Percentiles rank a stretch among this genome's conserved stretches.
phyloP scores from a whole-genome alignment of 495 filamentous ascomycete species.

The Astrocystis sublimbata region DNA sequence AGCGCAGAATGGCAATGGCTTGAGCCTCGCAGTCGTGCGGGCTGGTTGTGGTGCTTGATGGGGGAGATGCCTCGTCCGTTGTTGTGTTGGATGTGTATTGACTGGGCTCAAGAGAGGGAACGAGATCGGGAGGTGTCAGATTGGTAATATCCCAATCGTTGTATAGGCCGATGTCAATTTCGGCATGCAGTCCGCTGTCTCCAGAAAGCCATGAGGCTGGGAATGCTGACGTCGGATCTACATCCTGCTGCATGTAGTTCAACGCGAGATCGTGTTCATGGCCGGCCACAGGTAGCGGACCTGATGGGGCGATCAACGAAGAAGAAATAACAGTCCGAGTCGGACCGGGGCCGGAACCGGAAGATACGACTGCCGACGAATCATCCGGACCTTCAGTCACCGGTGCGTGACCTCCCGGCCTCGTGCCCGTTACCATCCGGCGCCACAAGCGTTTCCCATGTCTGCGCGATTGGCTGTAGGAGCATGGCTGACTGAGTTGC shows the following conservation, averaged over 20 bases:
- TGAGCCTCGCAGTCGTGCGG: constrained; percentile 17
- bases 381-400: neutral
- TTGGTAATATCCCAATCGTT: neutral
- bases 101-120: neutral
- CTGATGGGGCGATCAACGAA: neutral
- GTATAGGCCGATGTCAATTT: neutral
- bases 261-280: neutral
- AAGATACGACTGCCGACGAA: neutral
- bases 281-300: neutral
- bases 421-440: neutral
- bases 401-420: neutral
- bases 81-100: neutral
- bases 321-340: no score
- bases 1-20: constrained; percentile 16
- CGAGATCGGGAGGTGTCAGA: neutral
- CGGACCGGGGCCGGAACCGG: neutral
- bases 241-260: neutral
- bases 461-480: constrained; percentile 42
- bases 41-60: neutral
- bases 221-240: neutral
- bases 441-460: constrained; percentile 23
- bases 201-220: neutral
- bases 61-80: neutral
- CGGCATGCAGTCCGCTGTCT: neutral
- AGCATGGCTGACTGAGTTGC: constrained; percentile 37